Evolutionary conservation across 2,329 filamentous ascomycete species (phyloP).

Genomic region (Aspergillus japonicus): DNA sequence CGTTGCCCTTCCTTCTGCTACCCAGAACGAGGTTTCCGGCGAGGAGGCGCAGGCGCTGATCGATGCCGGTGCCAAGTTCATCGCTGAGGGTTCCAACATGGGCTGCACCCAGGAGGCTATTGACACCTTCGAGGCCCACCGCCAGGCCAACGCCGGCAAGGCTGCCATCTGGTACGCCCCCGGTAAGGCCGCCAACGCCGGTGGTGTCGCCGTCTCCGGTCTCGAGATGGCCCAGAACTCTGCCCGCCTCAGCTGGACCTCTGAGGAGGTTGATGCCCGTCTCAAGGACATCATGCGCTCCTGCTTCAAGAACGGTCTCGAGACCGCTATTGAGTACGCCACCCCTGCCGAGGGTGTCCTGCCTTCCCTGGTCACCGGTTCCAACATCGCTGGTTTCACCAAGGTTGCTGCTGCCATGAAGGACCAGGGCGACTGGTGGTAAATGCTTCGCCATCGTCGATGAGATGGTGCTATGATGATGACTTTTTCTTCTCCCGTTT

Average conservation of each 20-base stretch:
- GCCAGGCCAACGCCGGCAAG: conserved; percentile 60
- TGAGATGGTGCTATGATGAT: conserved; percentile 12
- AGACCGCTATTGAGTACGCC: conserved; percentile 88
- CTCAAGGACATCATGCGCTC: conserved; percentile 94
- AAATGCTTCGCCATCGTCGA: conserved; percentile 18
- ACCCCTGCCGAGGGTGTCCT: conserved; percentile 75
- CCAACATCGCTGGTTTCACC: conserved; percentile 96
- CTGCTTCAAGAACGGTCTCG: conserved; percentile 84
- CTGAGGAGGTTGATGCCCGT: conserved; percentile 85
- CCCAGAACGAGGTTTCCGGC: conserved; percentile 94
- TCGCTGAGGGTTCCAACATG: conserved; percentile 99
- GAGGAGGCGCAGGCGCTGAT: conserved; percentile 86
- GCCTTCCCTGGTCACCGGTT: conserved; percentile 85
- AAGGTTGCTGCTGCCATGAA: conserved; percentile 95
- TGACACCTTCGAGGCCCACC: conserved; percentile 83
- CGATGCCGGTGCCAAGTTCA: conserved; percentile 72
- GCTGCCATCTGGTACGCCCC: conserved; percentile 90
- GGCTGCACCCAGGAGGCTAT: conserved; percentile 96
- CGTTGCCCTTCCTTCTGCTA: conserved; percentile 86
- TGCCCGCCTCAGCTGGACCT: conserved; percentile 77
- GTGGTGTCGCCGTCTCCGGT: conserved; percentile 94
- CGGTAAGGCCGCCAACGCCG: conserved; percentile 95
- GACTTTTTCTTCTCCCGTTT: conserved; percentile 17
- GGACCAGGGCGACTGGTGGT: conserved; percentile 95
- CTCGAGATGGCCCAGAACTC: conserved; percentile 99